Conservation (phyloP, 345 rosid species). For the Syzygium aromaticum region DNA sequence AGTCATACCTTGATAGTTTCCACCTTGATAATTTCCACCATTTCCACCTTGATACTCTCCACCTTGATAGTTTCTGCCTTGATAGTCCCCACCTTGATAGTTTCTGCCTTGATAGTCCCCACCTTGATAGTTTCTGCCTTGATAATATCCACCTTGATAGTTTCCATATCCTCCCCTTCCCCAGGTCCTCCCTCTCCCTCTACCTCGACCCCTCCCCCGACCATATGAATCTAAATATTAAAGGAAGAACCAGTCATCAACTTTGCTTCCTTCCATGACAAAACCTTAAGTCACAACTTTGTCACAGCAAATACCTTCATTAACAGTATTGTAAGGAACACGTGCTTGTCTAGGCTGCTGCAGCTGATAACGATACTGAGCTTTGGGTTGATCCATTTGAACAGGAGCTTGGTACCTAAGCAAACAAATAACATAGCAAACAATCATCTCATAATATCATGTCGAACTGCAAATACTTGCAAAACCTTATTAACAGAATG, state of each 20-base stretch:
- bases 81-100: slow-evolving; percentile 7
- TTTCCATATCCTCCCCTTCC: slow-evolving; percentile 38
- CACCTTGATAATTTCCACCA: slow-evolving; percentile 4
- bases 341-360: slow-evolving; percentile 49
- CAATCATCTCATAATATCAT: neutral
- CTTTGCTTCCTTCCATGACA: neutral
- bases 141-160: slow-evolving; percentile 22
- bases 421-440: neutral
- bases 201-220: slow-evolving; percentile 35
- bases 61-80: neutral
- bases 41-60: neutral
- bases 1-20: slow-evolving; percentile 1
- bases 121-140: slow-evolving; percentile 8
- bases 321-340: slow-evolving; percentile 34
- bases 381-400: slow-evolving; percentile 42
- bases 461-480: neutral
- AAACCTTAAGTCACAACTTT: neutral
- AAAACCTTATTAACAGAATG: neutral
- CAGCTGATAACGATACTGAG: slow-evolving; percentile 44
- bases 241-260: slow-evolving; percentile 1
- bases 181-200: slow-evolving; percentile 46
- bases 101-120: slow-evolving; percentile 7
- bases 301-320: slow-evolving; percentile 45
- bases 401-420: slow-evolving; percentile 82
- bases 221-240: slow-evolving; percentile 38